Conservation (phyloP, 495 filamentous ascomycete species). For the Viridothelium virens region DNA sequence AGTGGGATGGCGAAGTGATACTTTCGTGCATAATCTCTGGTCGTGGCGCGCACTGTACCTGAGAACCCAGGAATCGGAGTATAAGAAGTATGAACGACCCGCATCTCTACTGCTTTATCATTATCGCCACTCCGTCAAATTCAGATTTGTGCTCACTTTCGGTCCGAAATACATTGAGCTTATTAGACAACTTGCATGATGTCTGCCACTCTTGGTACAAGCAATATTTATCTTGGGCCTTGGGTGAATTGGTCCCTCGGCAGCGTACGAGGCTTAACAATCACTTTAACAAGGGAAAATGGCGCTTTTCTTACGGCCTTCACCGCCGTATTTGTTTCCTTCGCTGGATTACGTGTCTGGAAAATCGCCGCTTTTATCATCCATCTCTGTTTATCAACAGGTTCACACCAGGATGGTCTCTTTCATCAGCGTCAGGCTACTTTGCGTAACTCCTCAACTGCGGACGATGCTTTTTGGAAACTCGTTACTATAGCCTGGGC, state of each 20-base stretch:
- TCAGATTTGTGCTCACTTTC: background rate
- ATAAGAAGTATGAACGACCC: background rate
- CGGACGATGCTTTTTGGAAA: background rate
- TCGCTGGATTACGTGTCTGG: background rate
- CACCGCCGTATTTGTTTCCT: background rate
- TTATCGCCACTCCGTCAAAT: background rate
- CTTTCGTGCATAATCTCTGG: conserved; percentile 1
- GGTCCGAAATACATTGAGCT: background rate
- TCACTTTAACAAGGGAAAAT: background rate
- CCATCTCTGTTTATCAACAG: background rate
- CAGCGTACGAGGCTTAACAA: background rate
- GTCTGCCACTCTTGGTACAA: conserved; percentile 1
- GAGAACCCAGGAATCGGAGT: background rate
- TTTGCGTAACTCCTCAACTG: background rate
- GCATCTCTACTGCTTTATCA: background rate
- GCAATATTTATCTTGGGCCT: background rate
- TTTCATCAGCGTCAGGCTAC: background rate
- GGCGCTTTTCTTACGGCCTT: background rate
- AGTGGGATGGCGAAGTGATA: background rate
- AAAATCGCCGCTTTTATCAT: background rate
- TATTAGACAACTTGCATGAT: background rate
- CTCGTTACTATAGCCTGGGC: background rate
- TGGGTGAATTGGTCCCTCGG: background rate
- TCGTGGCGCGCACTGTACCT: background rate
- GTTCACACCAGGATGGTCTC: background rate